Percentiles rank a stretch among this genome's conserved stretches.
These are phyloP conservation scores for Chaetomium sp. DNA, from an alignment of 2,329 filamentous ascomycete genomes.

Conservation along the genomic window DNA sequence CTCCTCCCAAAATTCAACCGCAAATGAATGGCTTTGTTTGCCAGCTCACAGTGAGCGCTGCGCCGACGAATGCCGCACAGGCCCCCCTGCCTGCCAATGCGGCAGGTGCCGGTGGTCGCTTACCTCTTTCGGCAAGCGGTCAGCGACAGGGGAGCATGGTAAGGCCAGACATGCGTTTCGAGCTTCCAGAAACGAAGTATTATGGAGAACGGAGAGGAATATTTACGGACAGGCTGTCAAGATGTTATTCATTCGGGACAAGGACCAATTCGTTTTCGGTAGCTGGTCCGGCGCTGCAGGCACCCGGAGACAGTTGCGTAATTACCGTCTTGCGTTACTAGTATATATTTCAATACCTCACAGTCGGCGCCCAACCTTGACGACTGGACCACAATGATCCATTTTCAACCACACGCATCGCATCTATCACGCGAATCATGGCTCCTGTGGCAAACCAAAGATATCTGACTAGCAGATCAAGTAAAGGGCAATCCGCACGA, in stretches of 20 bases:
- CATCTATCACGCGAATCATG: background rate
- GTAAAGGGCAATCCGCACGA: background rate
- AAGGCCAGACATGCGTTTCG: background rate
- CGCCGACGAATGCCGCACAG: conserved; percentile 15
- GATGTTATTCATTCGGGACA: background rate
- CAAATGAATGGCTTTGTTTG: conserved; percentile 7
- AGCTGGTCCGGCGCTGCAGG: background rate
- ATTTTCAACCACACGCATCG: too few relatives aligned
- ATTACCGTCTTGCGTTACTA: background rate
- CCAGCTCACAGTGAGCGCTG: background rate
- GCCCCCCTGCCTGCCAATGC: background rate
- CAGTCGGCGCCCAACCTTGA: background rate
- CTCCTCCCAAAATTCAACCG: conserved; percentile 11
- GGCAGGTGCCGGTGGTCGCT: conserved; percentile 15
- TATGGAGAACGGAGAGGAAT: conserved; percentile 7
- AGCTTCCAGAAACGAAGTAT: conserved; percentile 6
- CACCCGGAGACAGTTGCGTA: background rate
- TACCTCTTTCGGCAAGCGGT: conserved; percentile 30
- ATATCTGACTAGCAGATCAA: background rate
- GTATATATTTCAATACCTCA: background rate
- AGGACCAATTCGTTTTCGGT: background rate
- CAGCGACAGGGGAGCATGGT: background rate
- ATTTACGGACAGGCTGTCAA: background rate
- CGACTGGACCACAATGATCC: background rate
- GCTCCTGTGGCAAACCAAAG: background rate